Evolutionary conservation across 2,329 filamentous ascomycete species (phyloP), one percentile per base, ranked within the genome.

Genomic region (Neoarthrinium moseri): DNA sequence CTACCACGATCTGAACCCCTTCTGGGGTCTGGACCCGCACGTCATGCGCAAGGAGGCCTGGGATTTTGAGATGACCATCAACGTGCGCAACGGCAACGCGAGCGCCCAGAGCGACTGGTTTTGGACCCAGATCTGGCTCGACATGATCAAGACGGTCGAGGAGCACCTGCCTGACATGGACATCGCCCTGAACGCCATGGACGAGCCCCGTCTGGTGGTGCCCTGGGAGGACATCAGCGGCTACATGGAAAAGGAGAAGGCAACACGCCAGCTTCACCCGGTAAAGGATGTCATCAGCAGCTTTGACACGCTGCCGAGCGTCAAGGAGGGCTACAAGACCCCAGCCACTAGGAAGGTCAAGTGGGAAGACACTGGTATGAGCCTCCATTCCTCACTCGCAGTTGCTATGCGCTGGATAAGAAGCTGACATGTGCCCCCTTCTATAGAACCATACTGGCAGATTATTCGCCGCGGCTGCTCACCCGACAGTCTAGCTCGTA

Each of bases 151-250:
- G 47, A 71, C 72, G 0, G 70, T 83, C n/a, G 71, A 77, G 51
- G 65, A 75, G 30, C 49, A 78, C 44, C 66, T 87, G 13, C 83
- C 83, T 2, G 83, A 87, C 55, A 82, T 87, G 77, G 83, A 86
- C 49, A 73, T 87, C 47, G 75, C 83, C 1, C 70, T 86, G 48
- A 87, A 87, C 51, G 71, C 77, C 24, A 81, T 86, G 74, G 84
- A 87, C 54, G 83, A 87, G 57, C 83, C 83, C 30, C 72, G 83
- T 21, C 57, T 87, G 7, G 74, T 86, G 11, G 78, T 80, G 2
- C 76, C 82, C 3, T 85, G 77, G 73, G 82, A 87, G 56, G 74
- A 81, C 5, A 76, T 87, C 41, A 65, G 78, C 21, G 61, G 62
- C 1, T 73, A 77, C 46, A 72, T 87, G 64, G 60, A 68, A 36